phyloP scores from a whole-genome alignment of 495 filamentous ascomycete genomes.

The Tuber microsphaerosporum region DNA sequence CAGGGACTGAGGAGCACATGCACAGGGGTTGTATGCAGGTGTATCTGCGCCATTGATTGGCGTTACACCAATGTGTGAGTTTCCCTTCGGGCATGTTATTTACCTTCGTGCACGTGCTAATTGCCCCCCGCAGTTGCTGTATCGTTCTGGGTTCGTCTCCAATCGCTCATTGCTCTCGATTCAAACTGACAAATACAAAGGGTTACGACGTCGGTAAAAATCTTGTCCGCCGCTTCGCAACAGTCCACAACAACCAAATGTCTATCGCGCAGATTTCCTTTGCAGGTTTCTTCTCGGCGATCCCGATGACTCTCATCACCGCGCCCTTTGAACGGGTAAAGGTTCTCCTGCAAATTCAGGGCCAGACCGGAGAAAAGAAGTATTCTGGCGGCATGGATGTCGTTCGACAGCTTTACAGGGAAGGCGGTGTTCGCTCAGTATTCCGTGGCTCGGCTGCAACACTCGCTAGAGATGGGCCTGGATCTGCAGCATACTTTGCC shows the following conservation, averaged over 20 bases:
- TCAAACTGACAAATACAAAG: background rate
- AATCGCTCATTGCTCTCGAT: background rate
- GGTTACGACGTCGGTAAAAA: slow-evolving; percentile 93
- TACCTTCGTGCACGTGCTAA: slow-evolving; percentile 6
- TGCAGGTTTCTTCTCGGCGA: slow-evolving; percentile 94
- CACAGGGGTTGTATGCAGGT: slow-evolving; percentile 84
- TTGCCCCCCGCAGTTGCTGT: slow-evolving; percentile 64
- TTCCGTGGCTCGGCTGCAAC: slow-evolving; percentile 89
- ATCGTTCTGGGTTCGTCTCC: slow-evolving; percentile 65
- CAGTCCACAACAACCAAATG: slow-evolving; percentile 60
- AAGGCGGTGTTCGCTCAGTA: slow-evolving; percentile 81
- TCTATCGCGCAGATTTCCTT: slow-evolving; percentile 81
- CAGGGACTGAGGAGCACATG: slow-evolving; percentile 9
- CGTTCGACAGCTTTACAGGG: slow-evolving; percentile 87
- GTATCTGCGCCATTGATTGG: slow-evolving; percentile 89
- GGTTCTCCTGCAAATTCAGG: slow-evolving; percentile 94
- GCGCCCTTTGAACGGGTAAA: slow-evolving; percentile 98
- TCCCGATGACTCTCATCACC: slow-evolving; percentile 96
- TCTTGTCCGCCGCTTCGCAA: slow-evolving; percentile 63
- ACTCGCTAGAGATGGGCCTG: slow-evolving; percentile 85
- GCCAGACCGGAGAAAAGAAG: slow-evolving; percentile 86
- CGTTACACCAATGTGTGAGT: slow-evolving; percentile 97
- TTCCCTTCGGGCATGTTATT: background rate
- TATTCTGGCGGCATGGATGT: slow-evolving; percentile 86
- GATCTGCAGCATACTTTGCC: slow-evolving; percentile 90